Base-by-base conservation (phyloP, 768 basidiomycete genomes). In the Sarcomyxa edulis region DNA sequence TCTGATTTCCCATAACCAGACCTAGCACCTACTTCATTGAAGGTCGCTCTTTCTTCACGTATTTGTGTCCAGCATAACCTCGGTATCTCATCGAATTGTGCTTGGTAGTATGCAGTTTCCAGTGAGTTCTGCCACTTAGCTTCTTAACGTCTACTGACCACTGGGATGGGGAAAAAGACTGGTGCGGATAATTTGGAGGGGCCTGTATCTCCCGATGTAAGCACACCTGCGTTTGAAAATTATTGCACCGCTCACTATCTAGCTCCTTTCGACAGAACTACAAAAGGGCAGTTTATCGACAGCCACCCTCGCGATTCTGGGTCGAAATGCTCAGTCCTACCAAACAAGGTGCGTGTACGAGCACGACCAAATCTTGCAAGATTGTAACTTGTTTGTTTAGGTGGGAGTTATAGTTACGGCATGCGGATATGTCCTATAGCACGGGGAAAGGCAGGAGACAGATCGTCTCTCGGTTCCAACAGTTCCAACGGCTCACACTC, bases 261-360 rank as follows among this genome's bases (percentile, higher is more conserved):
- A 35, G 9, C 22, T n/a, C n/a, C n/a, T 6, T 42, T 21, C 37
- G 44, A 12, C 23, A 87, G 83, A 53, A 64, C 32, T 81, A 70
- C 57, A 80, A 79, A 50, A 59, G 79, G 45, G 80, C 80, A 6
- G 69, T 87, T 6, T 64, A 76, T 47, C 75, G 68, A 22, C 56
- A 69, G 21, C 64, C 84, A 4, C 86, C 86, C 6, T 62, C 58
- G 12, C 58, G 64, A 35, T 89, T 89, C 45, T 58, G 62, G 0
- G 73, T 84, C 5, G 72, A 78, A 33, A 65, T 80, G 43, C 65
- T 86, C 10, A 56, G 65, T 3, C 74, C 83, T 8, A 61, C 61
- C 27, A 84, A 84, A 50, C 67, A 76, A 32, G 73, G 81, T 76
- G 44, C 37, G 43, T 29, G 6, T n/a, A 14, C 26, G 18, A n/a